Percentiles rank a stretch among this genome's conserved stretches.
Conservation (phyloP, 2,329 filamentous ascomycete species). For the Camillea tinctor region DNA sequence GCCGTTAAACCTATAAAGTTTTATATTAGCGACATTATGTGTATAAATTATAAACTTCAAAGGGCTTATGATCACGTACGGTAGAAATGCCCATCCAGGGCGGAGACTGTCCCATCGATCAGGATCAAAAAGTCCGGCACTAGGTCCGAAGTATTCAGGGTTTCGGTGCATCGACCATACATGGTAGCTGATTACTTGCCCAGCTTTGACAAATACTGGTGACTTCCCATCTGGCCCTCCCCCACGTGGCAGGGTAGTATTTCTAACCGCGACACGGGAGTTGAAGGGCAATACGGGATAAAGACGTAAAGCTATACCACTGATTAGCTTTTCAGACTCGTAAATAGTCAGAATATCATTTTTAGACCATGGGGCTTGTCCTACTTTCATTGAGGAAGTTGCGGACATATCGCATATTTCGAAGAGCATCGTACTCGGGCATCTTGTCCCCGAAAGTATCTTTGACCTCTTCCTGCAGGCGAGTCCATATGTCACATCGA, state of each 20-base stretch:
- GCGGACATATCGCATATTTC: background rate
- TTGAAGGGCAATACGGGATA: slow-evolving; percentile 5
- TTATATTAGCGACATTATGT: background rate
- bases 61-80: slow-evolving; percentile 4
- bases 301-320: slow-evolving; percentile 1
- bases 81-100: slow-evolving; percentile 31
- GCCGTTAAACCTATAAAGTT: slow-evolving; percentile 32
- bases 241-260: slow-evolving; percentile 45
- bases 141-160: slow-evolving; percentile 28
- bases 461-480: slow-evolving; percentile 42
- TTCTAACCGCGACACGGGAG: slow-evolving; percentile 2
- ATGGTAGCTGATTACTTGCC: slow-evolving; percentile 37
- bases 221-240: slow-evolving; percentile 43
- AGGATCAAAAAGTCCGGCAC: slow-evolving; percentile 15
- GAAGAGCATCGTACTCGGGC: slow-evolving; percentile 2
- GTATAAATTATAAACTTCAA: background rate
- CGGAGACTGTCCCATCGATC: slow-evolving; percentile 17
- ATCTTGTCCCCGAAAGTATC: slow-evolving; percentile 56
- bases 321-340: background rate
- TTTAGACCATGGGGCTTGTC: background rate
- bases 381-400: slow-evolving; percentile 6
- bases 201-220: slow-evolving; percentile 45
- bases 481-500: slow-evolving; percentile 39
- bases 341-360: background rate
- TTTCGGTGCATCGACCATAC: slow-evolving; percentile 35